phyloP scores from a whole-genome alignment of 805 yeast species.

The Ogataea siamensis region DNA sequence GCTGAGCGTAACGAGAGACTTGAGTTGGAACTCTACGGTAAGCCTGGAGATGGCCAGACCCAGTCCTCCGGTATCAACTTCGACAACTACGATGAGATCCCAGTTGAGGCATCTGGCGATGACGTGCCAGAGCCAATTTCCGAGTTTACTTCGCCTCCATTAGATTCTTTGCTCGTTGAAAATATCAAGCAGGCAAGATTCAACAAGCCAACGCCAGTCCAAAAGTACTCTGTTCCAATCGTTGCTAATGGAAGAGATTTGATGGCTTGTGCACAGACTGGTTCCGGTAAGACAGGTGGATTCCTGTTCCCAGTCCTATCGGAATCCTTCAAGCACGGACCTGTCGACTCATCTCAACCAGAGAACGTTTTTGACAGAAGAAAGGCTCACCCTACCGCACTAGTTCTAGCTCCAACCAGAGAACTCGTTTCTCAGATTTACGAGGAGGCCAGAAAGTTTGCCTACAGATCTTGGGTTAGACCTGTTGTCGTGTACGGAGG shows the following conservation, averaged over 20 bases:
- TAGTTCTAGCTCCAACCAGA: conserved; percentile 98
- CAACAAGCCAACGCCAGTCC: conserved; percentile 95
- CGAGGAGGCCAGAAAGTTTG: conserved; percentile 93
- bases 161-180: conserved; percentile 80
- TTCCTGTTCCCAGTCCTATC: conserved; percentile 96
- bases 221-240: conserved; percentile 83
- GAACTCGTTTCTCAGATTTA: conserved; percentile 96
- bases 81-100: conserved; percentile 97
- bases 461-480: conserved; percentile 97
- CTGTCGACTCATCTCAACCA: conserved; percentile 53
- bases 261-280: conserved; percentile 96
- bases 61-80: conserved; percentile 98
- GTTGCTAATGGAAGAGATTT: conserved; percentile 71
- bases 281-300: conserved; percentile 99
- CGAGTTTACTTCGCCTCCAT: conserved; percentile 86
- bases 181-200: conserved; percentile 88
- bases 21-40: conserved; percentile 84
- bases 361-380: conserved; percentile 53
- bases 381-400: conserved; percentile 91
- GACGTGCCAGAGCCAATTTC: conserved; percentile 92
- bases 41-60: conserved; percentile 65
- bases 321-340: conserved; percentile 86
- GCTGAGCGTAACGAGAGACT: conserved; percentile 65
- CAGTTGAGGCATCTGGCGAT: conserved; percentile 96
- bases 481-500: conserved; percentile 99